phyloP scores from a whole-genome alignment of 805 yeast genomes.

The Candida nonsorbophila region DNA sequence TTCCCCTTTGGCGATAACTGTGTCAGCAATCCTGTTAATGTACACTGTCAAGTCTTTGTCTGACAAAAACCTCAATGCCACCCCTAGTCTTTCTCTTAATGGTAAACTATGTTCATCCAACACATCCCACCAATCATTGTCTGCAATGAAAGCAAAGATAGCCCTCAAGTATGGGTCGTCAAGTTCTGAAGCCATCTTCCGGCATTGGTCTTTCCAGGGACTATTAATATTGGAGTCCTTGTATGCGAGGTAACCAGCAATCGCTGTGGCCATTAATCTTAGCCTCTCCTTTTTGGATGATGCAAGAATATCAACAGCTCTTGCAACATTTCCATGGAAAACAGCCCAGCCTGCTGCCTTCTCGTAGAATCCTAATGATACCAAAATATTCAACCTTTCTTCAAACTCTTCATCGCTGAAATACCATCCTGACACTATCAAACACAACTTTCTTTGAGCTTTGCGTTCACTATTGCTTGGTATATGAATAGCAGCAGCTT shows the following conservation, averaged over 20 bases:
- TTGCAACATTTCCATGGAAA: constrained; percentile 80
- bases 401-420: constrained; percentile 73
- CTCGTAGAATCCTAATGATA: constrained; percentile 57
- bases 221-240: constrained; percentile 54
- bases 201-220: constrained; percentile 91
- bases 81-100: constrained; percentile 81
- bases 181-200: constrained; percentile 79
- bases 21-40: constrained; percentile 61
- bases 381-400: constrained; percentile 53
- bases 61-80: constrained; percentile 79
- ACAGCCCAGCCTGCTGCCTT: constrained; percentile 99
- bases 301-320: constrained; percentile 75
- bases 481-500: constrained; percentile 42
- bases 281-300: constrained; percentile 67
- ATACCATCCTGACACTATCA: constrained; percentile 89
- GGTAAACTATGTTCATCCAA: constrained; percentile 87
- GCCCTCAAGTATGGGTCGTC: constrained; percentile 88
- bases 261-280: constrained; percentile 84
- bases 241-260: constrained; percentile 81
- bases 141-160: constrained; percentile 89
- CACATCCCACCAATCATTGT: constrained; percentile 95
- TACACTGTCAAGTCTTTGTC: constrained; percentile 74
- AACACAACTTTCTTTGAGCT: constrained; percentile 69
- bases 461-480: constrained; percentile 45
- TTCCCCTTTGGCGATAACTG: constrained; percentile 74